Evolutionary conservation across 176 grass and related monocot species (phyloP).

Genomic region (Cenchrus americanus): DNA sequence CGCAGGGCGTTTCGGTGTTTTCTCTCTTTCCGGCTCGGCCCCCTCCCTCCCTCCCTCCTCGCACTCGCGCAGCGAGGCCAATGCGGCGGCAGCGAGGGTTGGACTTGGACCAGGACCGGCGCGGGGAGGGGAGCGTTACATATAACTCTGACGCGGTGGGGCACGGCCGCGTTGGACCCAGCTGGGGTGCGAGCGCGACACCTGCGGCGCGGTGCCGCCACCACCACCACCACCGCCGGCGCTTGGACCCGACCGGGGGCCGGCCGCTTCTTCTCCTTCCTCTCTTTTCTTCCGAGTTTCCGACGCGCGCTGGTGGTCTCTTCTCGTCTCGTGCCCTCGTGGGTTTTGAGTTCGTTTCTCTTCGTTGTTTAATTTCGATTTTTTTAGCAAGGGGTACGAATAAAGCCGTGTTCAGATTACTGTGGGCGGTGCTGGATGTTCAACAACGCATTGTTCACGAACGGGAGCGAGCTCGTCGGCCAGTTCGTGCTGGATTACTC

Average conservation of each 20-base stretch:
- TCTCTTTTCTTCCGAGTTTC: background rate
- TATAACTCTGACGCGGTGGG: constrained; percentile 44
- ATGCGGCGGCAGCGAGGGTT: background rate
- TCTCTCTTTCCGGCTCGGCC: background rate
- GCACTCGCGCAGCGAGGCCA: too few species aligned
- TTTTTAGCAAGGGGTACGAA: background rate
- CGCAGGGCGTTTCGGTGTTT: background rate
- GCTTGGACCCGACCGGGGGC: background rate
- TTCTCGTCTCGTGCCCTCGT: background rate
- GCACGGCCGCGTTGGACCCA: constrained; percentile 32
- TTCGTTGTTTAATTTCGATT: background rate
- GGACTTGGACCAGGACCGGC: constrained; percentile 24
- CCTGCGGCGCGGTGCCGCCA: background rate
- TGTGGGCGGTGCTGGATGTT: background rate
- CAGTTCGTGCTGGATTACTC: constrained; percentile 6
- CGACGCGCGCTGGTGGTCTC: background rate
- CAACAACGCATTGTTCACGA: constrained; percentile 10
- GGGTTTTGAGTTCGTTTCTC: background rate
- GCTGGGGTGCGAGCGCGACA: constrained; percentile 24
- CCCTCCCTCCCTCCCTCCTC: background rate
- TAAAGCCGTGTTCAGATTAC: background rate
- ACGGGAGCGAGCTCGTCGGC: background rate
- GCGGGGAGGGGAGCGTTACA: constrained; percentile 23
- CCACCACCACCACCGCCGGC: background rate
- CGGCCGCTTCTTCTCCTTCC: too few species aligned